Evolutionary conservation across 176 grass and related monocot genomes (phyloP).

Genomic region (Lolium rigidum): DNA sequence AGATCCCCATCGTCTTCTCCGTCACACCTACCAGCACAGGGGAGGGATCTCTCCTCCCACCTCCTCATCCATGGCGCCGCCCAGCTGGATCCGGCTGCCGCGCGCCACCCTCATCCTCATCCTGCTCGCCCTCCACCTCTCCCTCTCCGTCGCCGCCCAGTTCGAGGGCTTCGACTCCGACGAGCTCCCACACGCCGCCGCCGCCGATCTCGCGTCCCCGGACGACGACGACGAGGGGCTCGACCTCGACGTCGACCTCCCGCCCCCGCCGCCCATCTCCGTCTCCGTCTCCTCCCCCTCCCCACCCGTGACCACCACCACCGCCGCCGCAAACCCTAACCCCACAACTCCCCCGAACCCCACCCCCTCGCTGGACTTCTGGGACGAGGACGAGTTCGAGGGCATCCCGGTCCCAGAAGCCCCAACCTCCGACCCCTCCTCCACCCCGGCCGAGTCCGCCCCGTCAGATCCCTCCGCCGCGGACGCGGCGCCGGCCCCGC

Average conservation of each 20-base stretch:
- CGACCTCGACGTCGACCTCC: constrained; percentile 38
- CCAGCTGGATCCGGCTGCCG: constrained; percentile 54
- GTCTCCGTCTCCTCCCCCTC: constrained; percentile 49
- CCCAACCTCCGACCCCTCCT: constrained; percentile 1
- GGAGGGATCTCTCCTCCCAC: neutral
- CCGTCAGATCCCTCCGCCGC: constrained; percentile 48
- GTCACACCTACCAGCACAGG: no score
- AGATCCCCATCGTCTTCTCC: neutral
- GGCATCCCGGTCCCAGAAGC: constrained; percentile 66
- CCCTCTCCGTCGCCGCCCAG: constrained; percentile 66
- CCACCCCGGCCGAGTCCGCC: constrained; percentile 35
- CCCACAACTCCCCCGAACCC: constrained; percentile 32
- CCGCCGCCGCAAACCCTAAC: constrained; percentile 48
- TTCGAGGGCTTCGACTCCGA: constrained; percentile 96
- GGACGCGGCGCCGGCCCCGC: constrained; percentile 37
- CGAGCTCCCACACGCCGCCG: constrained; percentile 52
- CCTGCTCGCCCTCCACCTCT: constrained; percentile 51
- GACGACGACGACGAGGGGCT: constrained; percentile 51
- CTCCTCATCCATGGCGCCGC: constrained; percentile 63
- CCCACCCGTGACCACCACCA: constrained; percentile 46
- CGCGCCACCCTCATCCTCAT: constrained; percentile 57
- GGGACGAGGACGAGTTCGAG: constrained; percentile 99
- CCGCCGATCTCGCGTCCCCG: constrained; percentile 40
- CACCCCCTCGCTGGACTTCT: constrained; percentile 63
- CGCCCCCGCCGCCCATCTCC: constrained; percentile 42